phyloP scores from a whole-genome alignment of 305 asterid genomes.

The Fraxinus sp. region DNA sequence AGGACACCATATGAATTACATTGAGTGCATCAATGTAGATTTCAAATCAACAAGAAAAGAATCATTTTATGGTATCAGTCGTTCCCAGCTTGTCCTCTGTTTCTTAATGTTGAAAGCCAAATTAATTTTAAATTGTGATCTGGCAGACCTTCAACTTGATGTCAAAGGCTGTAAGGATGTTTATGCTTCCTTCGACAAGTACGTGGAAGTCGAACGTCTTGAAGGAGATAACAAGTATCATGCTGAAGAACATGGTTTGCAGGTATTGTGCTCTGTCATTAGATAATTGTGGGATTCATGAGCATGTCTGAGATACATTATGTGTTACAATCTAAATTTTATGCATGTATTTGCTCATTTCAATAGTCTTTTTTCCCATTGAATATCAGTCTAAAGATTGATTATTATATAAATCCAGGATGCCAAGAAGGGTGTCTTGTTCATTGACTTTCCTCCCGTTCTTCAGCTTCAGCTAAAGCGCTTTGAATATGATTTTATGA shows the following conservation, averaged over 20 bases:
- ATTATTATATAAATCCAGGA: conserved; percentile 52
- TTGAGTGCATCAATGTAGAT: conserved; percentile 88
- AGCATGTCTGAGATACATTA: background rate
- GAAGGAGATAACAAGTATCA: conserved; percentile 96
- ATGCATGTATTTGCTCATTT: conserved; percentile 14
- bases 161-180: conserved; percentile 93
- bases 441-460: conserved; percentile 95
- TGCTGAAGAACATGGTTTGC: conserved; percentile 86
- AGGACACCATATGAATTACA: conserved; percentile 96
- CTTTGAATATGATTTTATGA: conserved; percentile 84
- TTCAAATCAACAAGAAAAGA: conserved; percentile 93
- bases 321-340: background rate
- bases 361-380: background rate
- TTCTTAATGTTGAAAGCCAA: conserved; percentile 9
- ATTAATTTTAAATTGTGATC: conserved; percentile 12
- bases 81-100: conserved; percentile 4
- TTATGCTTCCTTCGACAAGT: conserved; percentile 93
- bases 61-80: conserved; percentile 76
- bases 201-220: conserved; percentile 89
- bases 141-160: conserved; percentile 93
- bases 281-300: background rate
- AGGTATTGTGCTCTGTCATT: conserved; percentile 44
- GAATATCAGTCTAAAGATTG: conserved; percentile 20
- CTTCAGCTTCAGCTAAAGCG: conserved; percentile 97
- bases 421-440: conserved; percentile 93